A percentile compares a stretch with the other conserved stretches of the same genome.
Conservation (phyloP, 495 filamentous ascomycete species). For the Penicillium ochrochloron region DNA sequence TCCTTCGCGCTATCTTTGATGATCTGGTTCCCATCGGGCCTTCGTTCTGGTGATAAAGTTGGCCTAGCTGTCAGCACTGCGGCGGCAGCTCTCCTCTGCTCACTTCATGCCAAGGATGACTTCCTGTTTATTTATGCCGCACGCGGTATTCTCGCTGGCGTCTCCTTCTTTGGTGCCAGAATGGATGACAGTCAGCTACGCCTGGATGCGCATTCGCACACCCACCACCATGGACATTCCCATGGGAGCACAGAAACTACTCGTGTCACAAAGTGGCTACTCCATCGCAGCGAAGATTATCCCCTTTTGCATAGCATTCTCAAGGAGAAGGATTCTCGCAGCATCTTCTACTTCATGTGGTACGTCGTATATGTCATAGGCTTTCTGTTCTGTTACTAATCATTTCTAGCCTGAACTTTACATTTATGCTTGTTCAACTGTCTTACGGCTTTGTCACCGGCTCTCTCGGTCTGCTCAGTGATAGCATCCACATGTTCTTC, state of each 20-base stretch:
- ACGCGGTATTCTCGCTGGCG: constrained; percentile 35
- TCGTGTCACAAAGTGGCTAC: constrained; percentile 65
- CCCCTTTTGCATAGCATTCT: constrained; percentile 84
- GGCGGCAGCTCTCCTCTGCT: constrained; percentile 40
- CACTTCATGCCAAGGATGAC: constrained; percentile 40
- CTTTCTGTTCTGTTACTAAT: constrained; percentile 20
- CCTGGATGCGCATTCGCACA: constrained; percentile 37
- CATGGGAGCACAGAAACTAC: constrained; percentile 48
- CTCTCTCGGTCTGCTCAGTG: constrained; percentile 90
- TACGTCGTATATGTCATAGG: constrained; percentile 44
- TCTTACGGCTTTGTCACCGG: constrained; percentile 92
- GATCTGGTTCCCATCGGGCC: constrained; percentile 26
- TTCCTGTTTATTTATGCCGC: constrained; percentile 36
- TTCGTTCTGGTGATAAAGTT: constrained; percentile 41
- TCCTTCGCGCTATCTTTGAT: constrained; percentile 39
- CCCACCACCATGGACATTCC: constrained; percentile 47
- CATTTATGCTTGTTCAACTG: constrained; percentile 93
- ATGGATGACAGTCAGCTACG: constrained; percentile 44
- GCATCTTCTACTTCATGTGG: constrained; percentile 98
- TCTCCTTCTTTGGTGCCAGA: constrained; percentile 42
- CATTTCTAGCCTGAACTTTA: constrained; percentile 77
- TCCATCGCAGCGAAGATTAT: constrained; percentile 66
- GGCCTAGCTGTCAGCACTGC: constrained; percentile 40
- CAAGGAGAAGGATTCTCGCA: constrained; percentile 87
- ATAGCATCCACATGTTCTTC: constrained; percentile 99